Conservation (phyloP, 805 yeast genomes). For the Nakazawaea laoshanensis region DNA sequence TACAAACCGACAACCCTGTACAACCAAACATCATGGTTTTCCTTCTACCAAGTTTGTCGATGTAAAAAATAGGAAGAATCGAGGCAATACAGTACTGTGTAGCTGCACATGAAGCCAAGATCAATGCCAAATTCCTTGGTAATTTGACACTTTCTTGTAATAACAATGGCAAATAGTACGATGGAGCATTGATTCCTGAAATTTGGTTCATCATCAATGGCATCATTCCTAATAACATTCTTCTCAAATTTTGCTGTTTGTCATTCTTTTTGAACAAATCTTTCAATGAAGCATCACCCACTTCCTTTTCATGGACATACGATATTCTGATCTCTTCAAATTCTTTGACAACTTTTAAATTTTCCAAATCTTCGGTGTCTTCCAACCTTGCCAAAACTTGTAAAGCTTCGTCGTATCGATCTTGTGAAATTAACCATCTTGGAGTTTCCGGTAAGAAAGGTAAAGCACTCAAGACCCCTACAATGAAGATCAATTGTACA, state of each 20-base stretch:
- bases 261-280: conserved; percentile 27
- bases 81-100: conserved; percentile 9
- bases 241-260: conserved; percentile 51
- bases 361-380: conserved; percentile 17
- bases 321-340: conserved; percentile 14
- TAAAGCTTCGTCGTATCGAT: conserved; percentile 34
- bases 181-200: conserved; percentile 64
- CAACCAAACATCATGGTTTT: conserved; percentile 15
- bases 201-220: conserved; percentile 65
- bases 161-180: conserved; percentile 33
- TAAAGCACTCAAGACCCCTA: conserved; percentile 9
- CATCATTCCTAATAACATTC: conserved; percentile 55
- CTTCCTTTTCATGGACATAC: conserved; percentile 8
- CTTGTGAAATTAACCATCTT: conserved; percentile 43
- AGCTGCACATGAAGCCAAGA: conserved; percentile 7
- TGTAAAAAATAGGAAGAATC: conserved; percentile 25
- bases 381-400: conserved; percentile 28
- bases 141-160: conserved; percentile 9
- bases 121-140: conserved; percentile 5
- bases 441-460: conserved; percentile 12
- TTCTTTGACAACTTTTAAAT: conserved; percentile 13
- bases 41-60: conserved; percentile 28
- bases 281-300: conserved; percentile 18
- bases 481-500: conserved; percentile 42
- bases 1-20: conserved; percentile 26